Evolutionary conservation across 1,284 basidiomycete genomes (phyloP), one percentile per base, ranked within the genome.

Genomic region (Ustilago curta): DNA sequence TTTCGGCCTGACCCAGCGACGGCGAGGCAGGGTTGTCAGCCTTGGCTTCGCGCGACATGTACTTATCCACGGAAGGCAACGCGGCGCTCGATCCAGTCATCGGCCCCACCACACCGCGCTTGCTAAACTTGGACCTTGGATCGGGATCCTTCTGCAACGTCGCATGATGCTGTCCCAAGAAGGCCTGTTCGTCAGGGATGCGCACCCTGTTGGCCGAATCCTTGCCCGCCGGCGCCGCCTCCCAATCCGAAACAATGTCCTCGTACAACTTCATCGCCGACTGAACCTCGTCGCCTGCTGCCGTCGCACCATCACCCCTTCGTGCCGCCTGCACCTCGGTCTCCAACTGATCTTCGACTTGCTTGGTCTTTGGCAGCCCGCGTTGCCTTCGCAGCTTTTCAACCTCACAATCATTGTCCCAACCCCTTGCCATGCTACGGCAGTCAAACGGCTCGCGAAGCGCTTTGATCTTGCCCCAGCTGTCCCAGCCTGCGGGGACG

Each of bases 401-500:
- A 8, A 82, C 51, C 44, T 72, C 66, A 45, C 72, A 75, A 45
- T 81, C 80, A n/a, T 55, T 71, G n/a, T 78, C 71, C 80, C 80
- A 97, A 23, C 92, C 93, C 59, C 91, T 90, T 2, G 90, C 91
- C 89, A 93, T 92, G 49, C 88, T 85, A 55, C 89, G 91, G 1
- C 93, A 90, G 69, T 97, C 94, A 78, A 98, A 99, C 0, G 93
- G 92, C 47, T 98, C 96, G 51, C 94, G 88, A 59, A 98, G 86
- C 2, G 97, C 92, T 3, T 89, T 88, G 72, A 98, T 97, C 88
- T 98, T 98, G 3, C 94, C 95, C 92, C 93, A 97, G 72, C 92
- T 93, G 85, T 99, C 96, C 97, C 96, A 99, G 2, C 96, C 97
- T 1, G 92, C 89, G 1, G 96, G 97, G 0, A 99, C 91, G 50